Evolutionary conservation across 805 yeast species (phyloP).

Genomic region (Ogataea paradorogensis): DNA sequence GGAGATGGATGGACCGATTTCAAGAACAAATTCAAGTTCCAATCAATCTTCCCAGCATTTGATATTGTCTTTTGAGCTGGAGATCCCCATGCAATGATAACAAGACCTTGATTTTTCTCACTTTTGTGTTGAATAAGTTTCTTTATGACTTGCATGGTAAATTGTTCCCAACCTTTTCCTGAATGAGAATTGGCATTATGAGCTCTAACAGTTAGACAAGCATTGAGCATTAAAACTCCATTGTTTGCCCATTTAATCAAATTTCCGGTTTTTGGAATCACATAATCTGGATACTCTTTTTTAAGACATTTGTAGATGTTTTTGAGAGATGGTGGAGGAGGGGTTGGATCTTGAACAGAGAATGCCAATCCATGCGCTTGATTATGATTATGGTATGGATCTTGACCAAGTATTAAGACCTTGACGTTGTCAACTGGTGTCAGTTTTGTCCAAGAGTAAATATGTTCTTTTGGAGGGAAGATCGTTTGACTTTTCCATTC

Average conservation of each 20-base stretch:
- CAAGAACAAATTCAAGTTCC: slow-evolving; percentile 47
- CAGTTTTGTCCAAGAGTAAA: slow-evolving; percentile 88
- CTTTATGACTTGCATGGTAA: slow-evolving; percentile 71
- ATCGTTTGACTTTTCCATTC: slow-evolving; percentile 47
- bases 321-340: slow-evolving; percentile 82
- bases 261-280: slow-evolving; percentile 60
- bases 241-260: slow-evolving; percentile 80
- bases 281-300: slow-evolving; percentile 67
- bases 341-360: slow-evolving; percentile 78
- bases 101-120: slow-evolving; percentile 48
- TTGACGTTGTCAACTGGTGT: slow-evolving; percentile 74
- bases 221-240: slow-evolving; percentile 85
- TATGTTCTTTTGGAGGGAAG: slow-evolving; percentile 74
- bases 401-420: slow-evolving; percentile 89
- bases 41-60: slow-evolving; percentile 28
- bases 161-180: slow-evolving; percentile 85
- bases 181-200: slow-evolving; percentile 94
- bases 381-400: slow-evolving; percentile 88
- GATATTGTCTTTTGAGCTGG: slow-evolving; percentile 41
- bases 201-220: slow-evolving; percentile 87
- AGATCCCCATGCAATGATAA: slow-evolving; percentile 61
- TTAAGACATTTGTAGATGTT: slow-evolving; percentile 81
- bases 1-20: slow-evolving; percentile 94
- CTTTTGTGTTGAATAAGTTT: slow-evolving; percentile 49
- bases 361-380: slow-evolving; percentile 98